A percentile compares a stretch with the other conserved stretches of the same genome.
Evolutionary conservation across 495 filamentous ascomycete species (phyloP).

Genomic region (Penicillium salamii): DNA sequence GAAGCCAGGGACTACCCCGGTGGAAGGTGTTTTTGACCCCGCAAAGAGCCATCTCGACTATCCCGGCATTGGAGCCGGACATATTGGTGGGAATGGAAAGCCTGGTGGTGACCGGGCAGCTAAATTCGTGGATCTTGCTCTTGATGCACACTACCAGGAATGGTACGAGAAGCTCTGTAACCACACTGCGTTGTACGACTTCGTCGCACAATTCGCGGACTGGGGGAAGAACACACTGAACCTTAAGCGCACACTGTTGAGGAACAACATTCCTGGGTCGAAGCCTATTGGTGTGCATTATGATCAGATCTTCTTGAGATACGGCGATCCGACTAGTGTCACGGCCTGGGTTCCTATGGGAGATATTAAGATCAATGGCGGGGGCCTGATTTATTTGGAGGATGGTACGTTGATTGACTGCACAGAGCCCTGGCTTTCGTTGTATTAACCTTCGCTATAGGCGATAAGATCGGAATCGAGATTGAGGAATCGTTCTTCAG

Average conservation of each 20-base stretch:
- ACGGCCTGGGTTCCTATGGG: slow-evolving; percentile 68
- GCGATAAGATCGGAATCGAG: slow-evolving; percentile 37
- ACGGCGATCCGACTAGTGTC: slow-evolving; percentile 53
- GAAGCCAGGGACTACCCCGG: slow-evolving; percentile 38
- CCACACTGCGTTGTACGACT: slow-evolving; percentile 49
- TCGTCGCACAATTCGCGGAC: slow-evolving; percentile 50
- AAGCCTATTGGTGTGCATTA: slow-evolving; percentile 64
- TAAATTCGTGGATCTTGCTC: slow-evolving; percentile 52
- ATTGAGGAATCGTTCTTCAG: slow-evolving; percentile 49
- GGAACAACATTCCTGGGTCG: slow-evolving; percentile 58
- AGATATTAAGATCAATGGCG: slow-evolving; percentile 53
- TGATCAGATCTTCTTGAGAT: slow-evolving; percentile 63
- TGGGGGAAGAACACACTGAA: slow-evolving; percentile 53
- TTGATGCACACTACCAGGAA: slow-evolving; percentile 53
- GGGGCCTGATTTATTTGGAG: slow-evolving; percentile 63
- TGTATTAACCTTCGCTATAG: slow-evolving; percentile 16
- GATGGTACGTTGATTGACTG: slow-evolving; percentile 29
- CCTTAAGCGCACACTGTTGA: slow-evolving; percentile 41
- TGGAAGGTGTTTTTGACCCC: slow-evolving; percentile 52
- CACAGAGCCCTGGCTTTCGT: not conserved
- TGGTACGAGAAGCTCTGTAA: slow-evolving; percentile 60
- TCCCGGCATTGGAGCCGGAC: slow-evolving; percentile 57
- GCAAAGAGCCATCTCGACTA: slow-evolving; percentile 44
- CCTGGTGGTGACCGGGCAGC: slow-evolving; percentile 43
- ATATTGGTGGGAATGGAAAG: slow-evolving; percentile 45